Base-by-base conservation (phyloP, 129 eudicot species). In the Centrapalus pauciflorus region DNA sequence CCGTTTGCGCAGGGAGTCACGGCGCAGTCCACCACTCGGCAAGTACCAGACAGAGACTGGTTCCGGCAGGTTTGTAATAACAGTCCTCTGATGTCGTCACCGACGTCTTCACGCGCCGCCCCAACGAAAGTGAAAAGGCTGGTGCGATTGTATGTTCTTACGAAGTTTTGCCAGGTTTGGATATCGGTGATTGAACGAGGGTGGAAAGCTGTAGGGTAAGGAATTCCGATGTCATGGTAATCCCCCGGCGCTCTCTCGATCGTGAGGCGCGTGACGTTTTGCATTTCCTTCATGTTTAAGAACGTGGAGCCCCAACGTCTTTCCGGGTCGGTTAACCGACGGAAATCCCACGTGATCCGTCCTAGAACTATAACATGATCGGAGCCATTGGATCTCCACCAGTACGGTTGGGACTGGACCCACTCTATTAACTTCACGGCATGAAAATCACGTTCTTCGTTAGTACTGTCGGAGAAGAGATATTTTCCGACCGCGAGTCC, bases 171-270 rank as follows among this genome's bases (percentile, higher is more conserved):
- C 97, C 99, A 94, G 7, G 77, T 57, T 13, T 1, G 57, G 32
- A 89, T 64, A 23, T 86, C 77, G 6, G 78, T 2, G 37, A 2
- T 40, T 3, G 89, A 70, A 24, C 64, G 75, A 3, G 99, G 99
- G 85, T 94, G 99, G 80, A 94, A 94, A 52, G 95, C 99, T 16
- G 94, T 89, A 66, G 97, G 99, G 79, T 94, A 94, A 16, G 99
- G 99, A 24, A 89, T 83, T 50, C 95, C 90, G 49, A 94, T 35
- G 69, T 94, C 99, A 13, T 61, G 66, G 45, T 84, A 41, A 65
- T 82, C 95, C 54, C 79, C 63, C 2, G 95, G 85, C 1, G 83
- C 81, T 50, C 85, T 77, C 71, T 94, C 99, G 4, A 94, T 79
- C 0, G 80, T 71, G 58, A 94, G 81, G 17, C 95, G 82, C 32